These are phyloP conservation scores for Podospora comata DNA, from an alignment of 495 filamentous ascomycete species.

Conservation along the genomic window DNA sequence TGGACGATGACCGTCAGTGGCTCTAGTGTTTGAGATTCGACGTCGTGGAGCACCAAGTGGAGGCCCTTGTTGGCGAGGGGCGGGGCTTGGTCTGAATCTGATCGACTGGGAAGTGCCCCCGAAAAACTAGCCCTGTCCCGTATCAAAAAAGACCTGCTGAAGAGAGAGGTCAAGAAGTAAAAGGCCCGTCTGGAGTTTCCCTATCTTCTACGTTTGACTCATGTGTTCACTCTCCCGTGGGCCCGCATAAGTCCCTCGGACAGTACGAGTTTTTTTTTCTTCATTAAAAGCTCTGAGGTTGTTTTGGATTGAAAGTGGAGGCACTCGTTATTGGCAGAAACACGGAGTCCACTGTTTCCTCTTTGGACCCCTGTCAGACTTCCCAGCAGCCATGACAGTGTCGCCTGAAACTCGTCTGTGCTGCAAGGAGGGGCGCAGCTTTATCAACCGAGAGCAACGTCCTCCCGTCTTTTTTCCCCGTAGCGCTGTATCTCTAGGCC, in stretches of 20 bases:
- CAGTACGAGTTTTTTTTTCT: neutral
- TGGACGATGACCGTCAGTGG: constrained; percentile 27
- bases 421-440: constrained; percentile 25
- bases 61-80: constrained; percentile 21
- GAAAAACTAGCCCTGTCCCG: too few relatives aligned
- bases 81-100: constrained; percentile 24
- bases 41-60: constrained; percentile 32
- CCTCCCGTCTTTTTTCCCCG: neutral
- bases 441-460: constrained; percentile 18
- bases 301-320: constrained; percentile 33
- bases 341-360: constrained; percentile 26
- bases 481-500: neutral
- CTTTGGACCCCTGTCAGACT: constrained; percentile 23
- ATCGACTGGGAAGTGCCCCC: neutral
- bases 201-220: neutral
- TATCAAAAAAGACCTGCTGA: neutral
- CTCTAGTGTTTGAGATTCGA: constrained; percentile 37
- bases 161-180: neutral
- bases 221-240: neutral
- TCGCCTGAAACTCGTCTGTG: constrained; percentile 38
- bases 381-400: constrained; percentile 25
- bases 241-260: neutral
- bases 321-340: constrained; percentile 24
- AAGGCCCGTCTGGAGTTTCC: neutral
- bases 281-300: constrained; percentile 23